Evolutionary conservation across 2,329 filamentous ascomycete species (phyloP), one percentile per base, ranked within the genome.

Genomic region (Fusarium buharicum): DNA sequence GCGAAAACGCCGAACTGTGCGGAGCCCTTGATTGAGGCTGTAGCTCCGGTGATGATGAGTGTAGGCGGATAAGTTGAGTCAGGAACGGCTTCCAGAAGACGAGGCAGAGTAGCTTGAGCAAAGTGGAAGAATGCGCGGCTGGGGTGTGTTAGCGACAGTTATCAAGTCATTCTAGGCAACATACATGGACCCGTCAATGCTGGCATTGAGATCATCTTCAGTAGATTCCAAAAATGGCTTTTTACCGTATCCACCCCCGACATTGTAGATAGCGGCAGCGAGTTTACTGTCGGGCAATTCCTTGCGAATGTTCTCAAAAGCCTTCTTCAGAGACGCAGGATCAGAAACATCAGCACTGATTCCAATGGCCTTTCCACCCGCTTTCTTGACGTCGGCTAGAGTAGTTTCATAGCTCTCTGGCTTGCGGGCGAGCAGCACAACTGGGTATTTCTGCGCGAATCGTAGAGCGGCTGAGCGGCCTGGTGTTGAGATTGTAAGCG

Each of bases 31-130:
- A 94, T 67, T 0, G 89, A 91, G 0, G 92, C 93, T 0, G 93
- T 96, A 0, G 93, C 92, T 28, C 93, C 93, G 0, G 93, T 96
- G 76, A 96, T 90, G 70, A 97, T 89, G 17, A 97, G 79, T 0
- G 90, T 89, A 0, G 92, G 92, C 5, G 92, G 91, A 70, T 92
- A 77, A 2, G 69, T 79, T 0, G 84, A 75, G 38, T 79, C 77
- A 0, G 75, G 74, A 1, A 86, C 83, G 0, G 87, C 81, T 18
- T 86, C 81, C 2, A 93, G 82, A 1, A 96, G 84, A 1, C 89
- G 80, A 0, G 93, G 92, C 1, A 96, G 77, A 1, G 85, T 80
- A 3, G 82, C 81, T 74, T 94, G 88, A 1, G 91, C 86, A 74
- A 96, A 96, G 68, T 88, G 78, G 74, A 92, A 92, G 24, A 90